Conservation (phyloP, 129 eudicot species). For the Flaveria linearis region DNA sequence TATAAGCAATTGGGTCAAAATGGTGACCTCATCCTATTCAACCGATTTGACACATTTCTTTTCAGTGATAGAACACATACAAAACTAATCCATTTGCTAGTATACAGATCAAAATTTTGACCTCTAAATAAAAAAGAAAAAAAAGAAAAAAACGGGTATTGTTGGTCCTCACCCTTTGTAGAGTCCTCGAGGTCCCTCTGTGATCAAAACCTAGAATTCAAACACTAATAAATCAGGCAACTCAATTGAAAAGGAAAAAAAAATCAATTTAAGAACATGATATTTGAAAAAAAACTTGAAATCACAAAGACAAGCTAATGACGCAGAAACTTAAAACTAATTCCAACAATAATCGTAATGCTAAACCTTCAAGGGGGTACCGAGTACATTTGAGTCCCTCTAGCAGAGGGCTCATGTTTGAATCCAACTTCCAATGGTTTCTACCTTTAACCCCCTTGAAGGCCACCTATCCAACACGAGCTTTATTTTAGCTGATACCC, state of each 20-base stretch:
- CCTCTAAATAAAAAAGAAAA: background rate
- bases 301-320: background rate
- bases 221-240: conserved; percentile 9
- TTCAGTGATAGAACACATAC: background rate
- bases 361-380: no score
- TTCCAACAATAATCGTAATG: background rate
- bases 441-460: no score
- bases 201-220: conserved; percentile 61
- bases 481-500: no score
- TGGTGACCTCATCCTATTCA: background rate
- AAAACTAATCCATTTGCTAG: background rate
- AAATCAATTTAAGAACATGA: background rate
- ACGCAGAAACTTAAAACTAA: background rate
- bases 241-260: background rate
- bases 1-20: no score
- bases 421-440: no score
- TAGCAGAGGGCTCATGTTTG: no score
- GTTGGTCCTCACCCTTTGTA: conserved; percentile 82
- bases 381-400: no score
- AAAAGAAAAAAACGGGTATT: background rate
- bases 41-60: background rate
- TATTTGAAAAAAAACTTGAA: background rate
- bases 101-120: background rate
- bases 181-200: conserved; percentile 90
- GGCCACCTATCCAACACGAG: no score